A percentile compares a stretch with the other conserved stretches of the same genome.
Evolutionary conservation across 176 grass and related monocot species (phyloP).

Genomic region (Rhynchospora breviuscula): DNA sequence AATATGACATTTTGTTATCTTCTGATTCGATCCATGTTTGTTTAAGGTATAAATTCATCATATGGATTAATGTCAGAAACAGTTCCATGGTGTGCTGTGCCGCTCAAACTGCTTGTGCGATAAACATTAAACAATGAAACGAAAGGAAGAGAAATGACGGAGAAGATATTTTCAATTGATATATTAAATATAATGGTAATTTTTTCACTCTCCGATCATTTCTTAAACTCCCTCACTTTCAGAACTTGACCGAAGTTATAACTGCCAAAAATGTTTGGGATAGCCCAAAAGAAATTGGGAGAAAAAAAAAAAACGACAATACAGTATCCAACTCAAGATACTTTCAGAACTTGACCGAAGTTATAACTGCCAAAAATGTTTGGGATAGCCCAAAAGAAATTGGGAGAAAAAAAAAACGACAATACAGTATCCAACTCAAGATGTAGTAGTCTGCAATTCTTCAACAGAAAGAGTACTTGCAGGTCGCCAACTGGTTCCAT

Average conservation of each 20-base stretch:
- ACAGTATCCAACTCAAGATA: too few relatives aligned
- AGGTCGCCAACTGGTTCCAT: constrained; percentile 74
- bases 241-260: background rate
- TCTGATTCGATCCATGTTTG: background rate
- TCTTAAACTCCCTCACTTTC: background rate
- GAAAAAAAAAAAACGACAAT: background rate
- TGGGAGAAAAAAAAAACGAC: background rate
- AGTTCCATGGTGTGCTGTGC: background rate
- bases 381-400: background rate
- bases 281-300: background rate
- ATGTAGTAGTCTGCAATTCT: constrained; percentile 3
- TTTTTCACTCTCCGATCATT: background rate
- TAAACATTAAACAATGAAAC: background rate
- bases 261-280: constrained; percentile 1
- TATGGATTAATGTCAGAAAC: background rate
- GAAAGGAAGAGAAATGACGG: too few relatives aligned
- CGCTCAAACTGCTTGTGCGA: background rate
- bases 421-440: background rate
- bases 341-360: background rate
- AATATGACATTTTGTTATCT: background rate
- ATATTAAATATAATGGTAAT: background rate
- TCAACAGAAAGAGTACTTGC: constrained; percentile 37
- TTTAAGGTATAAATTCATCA: too few relatives aligned
- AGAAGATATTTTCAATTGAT: background rate
- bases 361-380: constrained; percentile 4